phyloP scores from a whole-genome alignment of 805 yeast genomes.

The Suhomyces sp. region DNA sequence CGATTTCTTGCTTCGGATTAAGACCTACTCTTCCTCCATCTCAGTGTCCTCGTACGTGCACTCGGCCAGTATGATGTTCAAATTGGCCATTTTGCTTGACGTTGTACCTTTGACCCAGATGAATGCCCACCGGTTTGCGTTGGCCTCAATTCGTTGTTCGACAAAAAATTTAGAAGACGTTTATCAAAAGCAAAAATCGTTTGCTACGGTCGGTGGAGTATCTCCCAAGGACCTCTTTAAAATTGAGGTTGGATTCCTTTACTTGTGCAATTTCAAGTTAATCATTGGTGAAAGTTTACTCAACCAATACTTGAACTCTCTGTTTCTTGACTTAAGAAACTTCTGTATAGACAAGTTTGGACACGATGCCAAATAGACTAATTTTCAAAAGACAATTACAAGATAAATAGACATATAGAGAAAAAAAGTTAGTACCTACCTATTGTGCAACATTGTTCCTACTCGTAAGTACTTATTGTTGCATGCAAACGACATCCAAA shows the following conservation, averaged over 20 bases:
- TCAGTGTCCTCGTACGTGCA: conserved; percentile 41
- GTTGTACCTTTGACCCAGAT: conserved; percentile 32
- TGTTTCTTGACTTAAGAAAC: conserved; percentile 30
- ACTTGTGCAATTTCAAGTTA: conserved; percentile 49
- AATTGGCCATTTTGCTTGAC: conserved; percentile 32
- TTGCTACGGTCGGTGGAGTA: conserved; percentile 47
- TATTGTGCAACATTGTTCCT: too few relatives aligned
- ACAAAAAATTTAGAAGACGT: conserved; percentile 45
- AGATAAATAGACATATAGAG: conserved; percentile 22
- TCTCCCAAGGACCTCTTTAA: conserved; percentile 42
- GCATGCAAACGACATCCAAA: too few relatives aligned
- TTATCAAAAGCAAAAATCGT: conserved; percentile 41
- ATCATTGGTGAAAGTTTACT: conserved; percentile 39
- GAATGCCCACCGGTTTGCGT: conserved; percentile 40
- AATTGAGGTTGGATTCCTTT: conserved; percentile 52
- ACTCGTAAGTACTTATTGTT: too few relatives aligned
- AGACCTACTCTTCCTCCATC: conserved; percentile 39
- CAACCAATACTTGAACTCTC: conserved; percentile 31
- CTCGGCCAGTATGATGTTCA: conserved; percentile 38
- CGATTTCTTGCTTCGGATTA: conserved; percentile 36
- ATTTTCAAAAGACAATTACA: conserved; percentile 14
- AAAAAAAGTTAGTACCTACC: too few relatives aligned
- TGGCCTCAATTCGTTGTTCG: conserved; percentile 40
- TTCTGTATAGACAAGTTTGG: conserved; percentile 17
- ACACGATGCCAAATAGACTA: conserved; percentile 3